A percentile compares a stretch with the other conserved stretches of the same genome.
phyloP scores from a whole-genome alignment of 306 rosid genomes.

The Castanea mollissima region DNA sequence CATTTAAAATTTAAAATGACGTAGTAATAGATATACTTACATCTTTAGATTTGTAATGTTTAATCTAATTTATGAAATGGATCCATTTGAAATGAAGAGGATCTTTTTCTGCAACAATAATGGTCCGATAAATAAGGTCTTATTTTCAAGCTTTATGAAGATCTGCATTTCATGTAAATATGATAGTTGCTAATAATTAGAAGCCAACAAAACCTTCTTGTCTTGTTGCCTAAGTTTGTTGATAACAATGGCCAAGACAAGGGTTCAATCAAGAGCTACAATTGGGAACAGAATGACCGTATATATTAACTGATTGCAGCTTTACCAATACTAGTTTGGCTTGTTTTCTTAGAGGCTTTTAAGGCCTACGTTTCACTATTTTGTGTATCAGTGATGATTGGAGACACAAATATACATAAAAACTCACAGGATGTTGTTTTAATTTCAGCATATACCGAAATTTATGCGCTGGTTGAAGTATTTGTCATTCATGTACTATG shows the following conservation, averaged over 20 bases:
- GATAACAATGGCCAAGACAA: too few species aligned
- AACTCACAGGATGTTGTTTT: not conserved
- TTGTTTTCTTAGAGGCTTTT: not conserved
- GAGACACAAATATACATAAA: not conserved
- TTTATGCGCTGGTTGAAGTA: conserved; percentile 91
- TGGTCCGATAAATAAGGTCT: not conserved
- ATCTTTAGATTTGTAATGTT: too few species aligned
- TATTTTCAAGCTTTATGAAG: not conserved
- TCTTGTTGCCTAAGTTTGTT: too few species aligned
- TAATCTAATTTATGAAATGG: too few species aligned
- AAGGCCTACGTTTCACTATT: not conserved
- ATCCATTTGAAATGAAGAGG: too few species aligned
- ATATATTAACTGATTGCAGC: not conserved
- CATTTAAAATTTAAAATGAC: too few species aligned
- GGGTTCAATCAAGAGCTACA: too few species aligned
- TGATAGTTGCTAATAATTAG: not conserved
- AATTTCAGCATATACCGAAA: conserved; percentile 81
- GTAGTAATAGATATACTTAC: too few species aligned
- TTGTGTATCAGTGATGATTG: not conserved
- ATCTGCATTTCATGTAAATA: too few species aligned
- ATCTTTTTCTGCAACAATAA: not conserved
- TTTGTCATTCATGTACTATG: conserved; percentile 82
- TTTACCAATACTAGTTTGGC: not conserved
- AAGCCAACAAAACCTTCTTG: not conserved
- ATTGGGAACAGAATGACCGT: too few species aligned